phyloP scores from a whole-genome alignment of 441 rosid genomes.

The Populus hybrid region DNA sequence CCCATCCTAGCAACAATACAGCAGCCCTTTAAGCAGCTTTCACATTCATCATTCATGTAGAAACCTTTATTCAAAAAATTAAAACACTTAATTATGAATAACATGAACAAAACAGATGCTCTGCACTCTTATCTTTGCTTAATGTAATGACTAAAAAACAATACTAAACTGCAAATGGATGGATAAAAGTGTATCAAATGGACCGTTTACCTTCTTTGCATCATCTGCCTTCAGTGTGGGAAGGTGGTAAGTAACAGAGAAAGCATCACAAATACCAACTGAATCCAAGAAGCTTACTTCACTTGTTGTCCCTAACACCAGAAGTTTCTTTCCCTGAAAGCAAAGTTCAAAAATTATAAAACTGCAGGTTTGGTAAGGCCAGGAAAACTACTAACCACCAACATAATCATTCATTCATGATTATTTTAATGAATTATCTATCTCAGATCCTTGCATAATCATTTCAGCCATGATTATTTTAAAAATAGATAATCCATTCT shows the following conservation, averaged over 20 bases:
- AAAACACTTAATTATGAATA: not conserved
- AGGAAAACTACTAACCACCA: not conserved
- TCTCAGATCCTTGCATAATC: too few relatives aligned
- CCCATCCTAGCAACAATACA: not conserved
- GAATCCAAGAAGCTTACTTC: conserved; percentile 80
- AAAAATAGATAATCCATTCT: too few relatives aligned
- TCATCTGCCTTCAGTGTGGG: conserved; percentile 72
- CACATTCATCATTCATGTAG: not conserved
- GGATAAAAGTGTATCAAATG: not conserved
- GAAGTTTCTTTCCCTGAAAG: conserved; percentile 79
- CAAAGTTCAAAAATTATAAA: conserved; percentile 7
- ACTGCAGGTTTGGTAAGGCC: not conserved
- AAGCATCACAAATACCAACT: conserved; percentile 67
- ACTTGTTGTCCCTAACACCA: conserved; percentile 97
- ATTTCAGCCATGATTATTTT: too few relatives aligned
- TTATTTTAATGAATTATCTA: too few relatives aligned
- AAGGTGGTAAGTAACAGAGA: conserved; percentile 68
- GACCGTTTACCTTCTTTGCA: conserved; percentile 67
- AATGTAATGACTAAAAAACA: not conserved
- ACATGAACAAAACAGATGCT: not conserved
- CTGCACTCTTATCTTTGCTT: not conserved
- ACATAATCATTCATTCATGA: too few relatives aligned
- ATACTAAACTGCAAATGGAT: not conserved
- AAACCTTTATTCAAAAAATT: not conserved
- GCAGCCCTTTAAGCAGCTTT: not conserved